Conservation (phyloP, 148 eudicot species). For the Arctostaphylos glauca region DNA sequence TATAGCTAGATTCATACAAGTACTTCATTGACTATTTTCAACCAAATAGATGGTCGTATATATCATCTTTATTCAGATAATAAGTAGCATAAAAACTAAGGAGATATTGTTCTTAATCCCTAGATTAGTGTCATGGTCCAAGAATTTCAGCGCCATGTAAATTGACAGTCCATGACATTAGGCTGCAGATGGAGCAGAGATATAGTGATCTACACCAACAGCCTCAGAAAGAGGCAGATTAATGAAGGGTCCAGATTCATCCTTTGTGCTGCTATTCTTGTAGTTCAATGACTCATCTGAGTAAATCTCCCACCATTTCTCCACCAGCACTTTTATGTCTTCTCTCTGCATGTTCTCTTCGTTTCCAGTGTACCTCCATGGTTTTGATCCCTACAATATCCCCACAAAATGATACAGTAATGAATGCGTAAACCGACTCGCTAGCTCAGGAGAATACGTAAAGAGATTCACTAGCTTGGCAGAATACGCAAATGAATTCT, state of each 20-base stretch:
- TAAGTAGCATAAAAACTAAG: too few species aligned
- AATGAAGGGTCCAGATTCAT: not conserved
- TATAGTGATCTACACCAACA: not conserved
- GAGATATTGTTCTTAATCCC: too few species aligned
- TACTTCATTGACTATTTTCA: too few species aligned
- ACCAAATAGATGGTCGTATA: too few species aligned
- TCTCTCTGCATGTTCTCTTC: slow-evolving; percentile 22
- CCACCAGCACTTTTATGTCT: slow-evolving; percentile 16
- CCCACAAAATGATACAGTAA: not conserved
- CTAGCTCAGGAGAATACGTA: too few species aligned
- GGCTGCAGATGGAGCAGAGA: slow-evolving; percentile 28
- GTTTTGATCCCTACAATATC: slow-evolving; percentile 15
- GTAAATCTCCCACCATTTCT: slow-evolving; percentile 22
- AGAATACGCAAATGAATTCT: too few species aligned
- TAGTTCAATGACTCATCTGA: slow-evolving; percentile 2
- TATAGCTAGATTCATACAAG: too few species aligned
- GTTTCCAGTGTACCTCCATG: slow-evolving; percentile 20
- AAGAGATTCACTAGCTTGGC: too few species aligned
- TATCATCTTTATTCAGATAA: too few species aligned
- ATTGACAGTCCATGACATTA: not conserved
- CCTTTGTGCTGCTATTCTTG: not conserved
- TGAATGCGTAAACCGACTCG: too few species aligned
- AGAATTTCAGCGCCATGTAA: too few species aligned
- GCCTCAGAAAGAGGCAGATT: not conserved
- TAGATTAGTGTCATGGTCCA: too few species aligned